Conservation (phyloP, 257 asterid genomes). For the Petunia axillaris region DNA sequence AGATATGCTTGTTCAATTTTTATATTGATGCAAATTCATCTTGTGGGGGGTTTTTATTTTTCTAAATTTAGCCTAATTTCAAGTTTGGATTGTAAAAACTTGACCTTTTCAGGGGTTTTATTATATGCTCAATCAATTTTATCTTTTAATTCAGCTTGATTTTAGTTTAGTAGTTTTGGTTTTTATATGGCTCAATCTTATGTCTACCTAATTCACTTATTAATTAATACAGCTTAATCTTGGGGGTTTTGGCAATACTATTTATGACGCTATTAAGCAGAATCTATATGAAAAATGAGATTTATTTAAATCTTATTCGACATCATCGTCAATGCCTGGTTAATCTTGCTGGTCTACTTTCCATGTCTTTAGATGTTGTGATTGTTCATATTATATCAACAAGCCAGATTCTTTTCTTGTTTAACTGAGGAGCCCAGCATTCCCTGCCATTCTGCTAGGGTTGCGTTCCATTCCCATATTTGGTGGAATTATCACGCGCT, state of each 20-base stretch:
- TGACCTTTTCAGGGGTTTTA: not conserved
- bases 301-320: not conserved
- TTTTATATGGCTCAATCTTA: not conserved
- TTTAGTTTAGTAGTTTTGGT: not conserved
- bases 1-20: not conserved
- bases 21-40: not conserved
- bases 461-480: not conserved
- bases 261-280: no score
- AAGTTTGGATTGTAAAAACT: not conserved
- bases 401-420: not conserved
- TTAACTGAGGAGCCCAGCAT: not conserved
- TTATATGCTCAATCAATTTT: not conserved
- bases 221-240: not conserved
- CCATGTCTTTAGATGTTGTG: not conserved
- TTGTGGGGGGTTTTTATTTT: not conserved
- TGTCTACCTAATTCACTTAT: not conserved
- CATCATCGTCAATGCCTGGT: not conserved
- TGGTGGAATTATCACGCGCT: not conserved
- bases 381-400: not conserved
- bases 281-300: not conserved
- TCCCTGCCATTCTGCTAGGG: not conserved
- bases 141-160: not conserved
- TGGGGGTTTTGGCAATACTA: not conserved
- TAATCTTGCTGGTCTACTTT: not conserved
- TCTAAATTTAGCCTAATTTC: not conserved